These are phyloP conservation scores for Chlorencoelia australis DNA, from an alignment of 2,329 filamentous ascomycete genomes.

Conservation along the genomic window DNA sequence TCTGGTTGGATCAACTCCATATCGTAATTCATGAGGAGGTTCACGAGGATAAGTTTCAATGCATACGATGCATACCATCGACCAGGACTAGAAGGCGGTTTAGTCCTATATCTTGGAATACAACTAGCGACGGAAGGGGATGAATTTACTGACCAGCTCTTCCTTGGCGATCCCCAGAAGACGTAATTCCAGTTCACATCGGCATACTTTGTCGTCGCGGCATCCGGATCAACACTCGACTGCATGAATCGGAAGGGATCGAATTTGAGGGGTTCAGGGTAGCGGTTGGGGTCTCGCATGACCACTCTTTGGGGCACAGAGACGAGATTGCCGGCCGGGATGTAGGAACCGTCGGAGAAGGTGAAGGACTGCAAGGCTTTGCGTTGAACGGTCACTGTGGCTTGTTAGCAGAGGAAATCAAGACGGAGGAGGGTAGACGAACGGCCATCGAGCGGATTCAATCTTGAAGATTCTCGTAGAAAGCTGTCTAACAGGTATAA, in stretches of 20 bases:
- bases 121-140: no score
- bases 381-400: not conserved
- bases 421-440: not conserved
- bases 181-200: not conserved
- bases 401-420: not conserved
- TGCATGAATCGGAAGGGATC: slow-evolving; percentile 2
- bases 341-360: slow-evolving; percentile 1
- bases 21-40: slow-evolving; percentile 2
- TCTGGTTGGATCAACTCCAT: slow-evolving; percentile 1
- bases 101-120: no score
- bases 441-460: slow-evolving; percentile 1
- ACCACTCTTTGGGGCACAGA: slow-evolving; percentile 1
- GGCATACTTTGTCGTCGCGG: not conserved
- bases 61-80: slow-evolving; percentile 1
- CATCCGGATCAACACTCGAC: not conserved
- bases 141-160: no score
- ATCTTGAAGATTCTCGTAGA: slow-evolving; percentile 1
- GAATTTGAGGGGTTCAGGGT: slow-evolving; percentile 1
- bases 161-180: slow-evolving; percentile 2
- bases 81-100: slow-evolving; percentile 2
- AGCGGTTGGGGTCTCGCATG: slow-evolving; percentile 3
- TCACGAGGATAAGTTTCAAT: not conserved
- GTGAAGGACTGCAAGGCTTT: slow-evolving; percentile 2
- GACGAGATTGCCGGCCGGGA: slow-evolving; percentile 2
- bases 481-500: slow-evolving; percentile 1